A percentile compares a stretch with the other conserved stretches of the same genome.
Evolutionary conservation across 768 basidiomycete genomes (phyloP).

Genomic region (Trametes maxima): DNA sequence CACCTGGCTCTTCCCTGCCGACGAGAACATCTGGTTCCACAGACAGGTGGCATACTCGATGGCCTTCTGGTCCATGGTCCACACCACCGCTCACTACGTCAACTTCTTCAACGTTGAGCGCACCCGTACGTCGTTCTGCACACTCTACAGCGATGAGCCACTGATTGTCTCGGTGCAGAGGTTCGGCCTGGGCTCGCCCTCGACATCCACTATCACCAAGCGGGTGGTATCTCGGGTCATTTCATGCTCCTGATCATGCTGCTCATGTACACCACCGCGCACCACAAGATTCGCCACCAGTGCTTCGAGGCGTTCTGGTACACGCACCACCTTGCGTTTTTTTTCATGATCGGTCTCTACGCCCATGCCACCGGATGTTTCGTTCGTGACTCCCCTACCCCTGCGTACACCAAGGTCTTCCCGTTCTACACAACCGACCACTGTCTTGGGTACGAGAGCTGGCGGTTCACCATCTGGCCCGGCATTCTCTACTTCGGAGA

Average conservation of each 20-base stretch:
- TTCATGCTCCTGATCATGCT: conserved; percentile 95
- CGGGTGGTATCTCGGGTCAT: conserved; percentile 93
- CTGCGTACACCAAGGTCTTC: conserved; percentile 70
- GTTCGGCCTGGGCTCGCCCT: conserved; percentile 76
- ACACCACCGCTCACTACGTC: conserved; percentile 92
- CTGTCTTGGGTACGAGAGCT: conserved; percentile 89
- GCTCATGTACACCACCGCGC: conserved; percentile 89
- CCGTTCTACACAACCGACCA: conserved; percentile 88
- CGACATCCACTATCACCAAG: conserved; percentile 85
- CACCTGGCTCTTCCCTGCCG: conserved; percentile 84
- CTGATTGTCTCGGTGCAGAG: conserved; percentile 49
- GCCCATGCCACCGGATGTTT: conserved; percentile 94
- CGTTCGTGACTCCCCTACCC: conserved; percentile 80
- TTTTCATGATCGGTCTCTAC: conserved; percentile 91
- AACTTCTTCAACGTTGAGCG: conserved; percentile 92
- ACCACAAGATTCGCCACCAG: conserved; percentile 83
- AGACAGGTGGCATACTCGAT: conserved; percentile 92
- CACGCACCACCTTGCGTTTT: conserved; percentile 92
- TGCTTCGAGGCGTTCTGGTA: conserved; percentile 98
- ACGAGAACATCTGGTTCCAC: conserved; percentile 97
- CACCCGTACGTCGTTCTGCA: conserved; percentile 58
- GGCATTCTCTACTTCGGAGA: conserved; percentile 90
- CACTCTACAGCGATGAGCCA: neutral
- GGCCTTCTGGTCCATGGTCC: conserved; percentile 91
- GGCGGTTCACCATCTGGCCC: conserved; percentile 92